Evolutionary conservation across 495 filamentous ascomycete genomes (phyloP), one percentile per base, ranked within the genome.

Genomic region (Aspergillus sparsus): DNA sequence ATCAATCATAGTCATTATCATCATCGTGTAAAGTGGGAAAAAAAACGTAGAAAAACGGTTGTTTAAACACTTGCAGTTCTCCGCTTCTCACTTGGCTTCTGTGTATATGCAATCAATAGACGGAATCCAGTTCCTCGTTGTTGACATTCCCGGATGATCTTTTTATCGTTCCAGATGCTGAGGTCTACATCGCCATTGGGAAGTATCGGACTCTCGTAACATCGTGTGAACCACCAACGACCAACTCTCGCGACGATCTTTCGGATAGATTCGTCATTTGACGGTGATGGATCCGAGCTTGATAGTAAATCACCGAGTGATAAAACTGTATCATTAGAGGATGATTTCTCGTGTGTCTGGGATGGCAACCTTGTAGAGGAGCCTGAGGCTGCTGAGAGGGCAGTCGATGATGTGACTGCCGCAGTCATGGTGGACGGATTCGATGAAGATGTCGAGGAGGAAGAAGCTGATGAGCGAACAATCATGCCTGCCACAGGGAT

Each of bases 181-280:
- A 72, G 64, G 21, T 74, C 71, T 60, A 71, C 68, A 53, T 81
- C 79, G 32, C 79, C 82, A 31, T 82, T 77, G 2, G 80, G 74
- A 27, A 82, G 73, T 13, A 87, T 77, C 7, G 81, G 77, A 18
- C 82, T 81, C 76, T 98, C 94, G 71, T 98, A 98, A 78, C 92
- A 97, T 52, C 87, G 82, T 5, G 84, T 88, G 72, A 96, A 97
- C 94, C 95, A 98, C 92, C 92, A 98, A 41, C 95, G 80, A 13
- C 94, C 95, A 7, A 98, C 93, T 60, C 85, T 87, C 16, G 92
- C 86, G 16, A 98, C 92, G 78, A 96, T 95, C 66, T 91, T 92
- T 5, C 90, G 89, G 65, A 97, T 95, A 54, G 84, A 87, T 64
- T 90, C 88, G 66, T 95, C 91, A 6, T 84, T 82, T 16, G 79